Base-by-base conservation (phyloP, 2,329 filamentous ascomycete genomes). In the Chaetomiaceae sp. region DNA sequence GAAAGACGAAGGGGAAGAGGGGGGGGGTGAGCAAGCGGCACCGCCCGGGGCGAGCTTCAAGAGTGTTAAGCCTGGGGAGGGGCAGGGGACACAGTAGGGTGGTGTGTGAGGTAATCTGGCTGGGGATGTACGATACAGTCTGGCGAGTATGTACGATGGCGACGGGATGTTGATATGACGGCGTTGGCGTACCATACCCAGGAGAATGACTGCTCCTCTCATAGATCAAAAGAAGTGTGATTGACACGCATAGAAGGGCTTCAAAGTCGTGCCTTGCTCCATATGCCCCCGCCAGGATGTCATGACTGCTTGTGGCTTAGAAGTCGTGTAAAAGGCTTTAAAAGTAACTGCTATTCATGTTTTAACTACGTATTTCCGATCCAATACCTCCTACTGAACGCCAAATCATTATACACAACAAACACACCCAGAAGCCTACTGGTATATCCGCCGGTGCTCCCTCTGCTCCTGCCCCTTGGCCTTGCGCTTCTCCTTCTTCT, bases 401-500 rank as follows among this genome's bases (percentile, higher is more conserved):
- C n/a, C 29, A 32, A 30, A 32, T n/a, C 29, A 32, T n/a, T 7
- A 11, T 3, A n/a, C 29, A 2, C 12, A 32, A 32, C 29, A 11
- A 33, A 20, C 33, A 19, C 33, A 15, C 10, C 14, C 27, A 40
- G 8, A 27, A 36, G 12, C 18, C 36, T 38, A 45, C 44, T 43
- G 88, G 70, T 81, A 89, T 7, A 83, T 83, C 59, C 84, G 78
- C 64, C 89, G 79, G 66, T 75, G 73, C 41, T 80, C 79, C 65
- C 85, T 81, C 61, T 86, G 81, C 68, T 88, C 84, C 56, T 74
- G 69, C 0, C 85, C 84, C 65, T 79, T 87, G 65, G 84, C 85
- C 75, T 88, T 95, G 64, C 83, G 81, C 65, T 83, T 81, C 58
- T 84, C 84, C 69, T 83, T 89, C 73, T 93, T 93, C 71, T 83